A percentile compares a stretch with the other conserved stretches of the same genome.
These are phyloP conservation scores for Candida jianshihensis DNA, from an alignment of 805 yeast species.

Conservation along the genomic window DNA sequence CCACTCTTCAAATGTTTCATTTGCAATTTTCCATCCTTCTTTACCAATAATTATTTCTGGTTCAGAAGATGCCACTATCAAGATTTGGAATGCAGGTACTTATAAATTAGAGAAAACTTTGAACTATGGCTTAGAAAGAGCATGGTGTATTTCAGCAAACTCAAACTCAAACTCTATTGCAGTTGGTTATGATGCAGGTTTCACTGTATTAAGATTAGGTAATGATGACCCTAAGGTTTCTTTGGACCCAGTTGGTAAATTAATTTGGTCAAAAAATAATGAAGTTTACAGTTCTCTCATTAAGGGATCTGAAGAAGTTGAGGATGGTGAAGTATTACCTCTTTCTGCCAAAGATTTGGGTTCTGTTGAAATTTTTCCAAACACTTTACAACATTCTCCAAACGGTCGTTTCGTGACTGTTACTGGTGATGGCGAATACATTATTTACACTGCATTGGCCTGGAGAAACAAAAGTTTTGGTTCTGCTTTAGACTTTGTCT, in stretches of 20 bases:
- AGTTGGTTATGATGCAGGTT: constrained; percentile 93
- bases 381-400: constrained; percentile 83
- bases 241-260: constrained; percentile 88
- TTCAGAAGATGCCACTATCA: constrained; percentile 91
- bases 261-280: constrained; percentile 79
- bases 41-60: constrained; percentile 92
- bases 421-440: constrained; percentile 96
- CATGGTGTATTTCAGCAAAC: constrained; percentile 86
- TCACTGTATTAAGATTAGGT: constrained; percentile 82
- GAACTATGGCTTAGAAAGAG: constrained; percentile 88
- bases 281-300: constrained; percentile 83
- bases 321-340: constrained; percentile 76
- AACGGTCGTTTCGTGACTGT: constrained; percentile 97
- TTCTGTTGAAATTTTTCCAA: constrained; percentile 89
- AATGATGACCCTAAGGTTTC: constrained; percentile 91
- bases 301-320: constrained; percentile 57
- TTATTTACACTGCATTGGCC: constrained; percentile 91
- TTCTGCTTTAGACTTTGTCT: constrained; percentile 80
- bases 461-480: constrained; percentile 97
- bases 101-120: constrained; percentile 89
- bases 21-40: constrained; percentile 97
- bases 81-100: constrained; percentile 92
- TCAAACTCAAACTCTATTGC: constrained; percentile 72
- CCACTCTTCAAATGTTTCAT: constrained; percentile 89
- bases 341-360: constrained; percentile 88